Evolutionary conservation across 2,329 filamentous ascomycete species (phyloP).

Genomic region (Meredithiella fracta): DNA sequence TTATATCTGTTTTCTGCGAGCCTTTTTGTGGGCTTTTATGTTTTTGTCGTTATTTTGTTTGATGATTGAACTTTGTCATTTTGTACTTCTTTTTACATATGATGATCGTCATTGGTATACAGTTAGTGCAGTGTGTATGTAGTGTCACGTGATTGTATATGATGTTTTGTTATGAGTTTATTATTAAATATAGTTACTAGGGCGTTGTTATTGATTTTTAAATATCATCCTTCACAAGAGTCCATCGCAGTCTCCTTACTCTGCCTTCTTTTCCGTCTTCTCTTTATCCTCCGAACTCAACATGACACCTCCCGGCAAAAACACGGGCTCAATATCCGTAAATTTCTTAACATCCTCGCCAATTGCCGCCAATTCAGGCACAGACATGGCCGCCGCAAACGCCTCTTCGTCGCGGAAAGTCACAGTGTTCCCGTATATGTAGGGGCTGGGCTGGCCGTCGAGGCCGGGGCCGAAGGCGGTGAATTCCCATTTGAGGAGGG

Average conservation of each 20-base stretch:
- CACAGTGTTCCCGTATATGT: slow-evolving; percentile 5
- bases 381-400: slow-evolving; percentile 2
- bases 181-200: neutral
- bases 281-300: neutral
- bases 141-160: neutral
- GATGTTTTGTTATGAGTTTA: neutral
- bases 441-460: slow-evolving; percentile 7
- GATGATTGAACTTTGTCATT: neutral
- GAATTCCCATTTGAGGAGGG: slow-evolving; percentile 8
- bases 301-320: neutral
- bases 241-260: no score
- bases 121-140: neutral
- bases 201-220: no score
- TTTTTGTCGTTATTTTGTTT: neutral
- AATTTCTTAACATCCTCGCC: slow-evolving; percentile 4
- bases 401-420: slow-evolving; percentile 5
- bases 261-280: no score
- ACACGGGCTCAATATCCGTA: slow-evolving; percentile 7
- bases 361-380: slow-evolving; percentile 1
- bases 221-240: no score
- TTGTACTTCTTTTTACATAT: neutral
- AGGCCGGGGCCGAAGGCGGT: slow-evolving; percentile 5
- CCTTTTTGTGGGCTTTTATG: neutral
- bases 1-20: neutral
- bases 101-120: neutral